phyloP scores from a whole-genome alignment of 108 stramenopile species.

The Mayamaea pseudoterrestris region DNA sequence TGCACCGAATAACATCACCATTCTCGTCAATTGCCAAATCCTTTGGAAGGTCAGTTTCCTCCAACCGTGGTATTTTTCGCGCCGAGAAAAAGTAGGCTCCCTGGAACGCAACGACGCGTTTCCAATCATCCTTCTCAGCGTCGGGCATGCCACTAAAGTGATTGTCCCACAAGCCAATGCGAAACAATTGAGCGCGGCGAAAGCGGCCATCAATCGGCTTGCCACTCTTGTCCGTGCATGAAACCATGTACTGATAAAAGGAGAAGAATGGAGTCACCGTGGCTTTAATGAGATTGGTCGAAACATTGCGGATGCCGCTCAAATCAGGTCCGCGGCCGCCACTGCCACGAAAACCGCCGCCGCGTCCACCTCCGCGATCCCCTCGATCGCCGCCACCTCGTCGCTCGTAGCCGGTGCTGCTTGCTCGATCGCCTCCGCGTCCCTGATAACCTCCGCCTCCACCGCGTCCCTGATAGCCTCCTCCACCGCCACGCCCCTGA shows the following conservation, averaged over 20 bases:
- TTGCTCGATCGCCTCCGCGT: conserved; percentile 5
- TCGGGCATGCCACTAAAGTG: neutral
- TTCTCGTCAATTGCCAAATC: conserved; percentile 20
- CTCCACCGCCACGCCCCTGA: conserved; percentile 9
- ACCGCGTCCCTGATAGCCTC: neutral
- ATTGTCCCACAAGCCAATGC: conserved; percentile 28
- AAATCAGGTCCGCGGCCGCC: conserved; percentile 21
- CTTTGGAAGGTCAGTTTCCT: conserved; percentile 15
- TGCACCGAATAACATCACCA: conserved; percentile 30
- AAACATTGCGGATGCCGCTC: neutral
- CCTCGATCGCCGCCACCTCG: conserved; percentile 11
- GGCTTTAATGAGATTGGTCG: neutral
- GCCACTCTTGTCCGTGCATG: conserved; percentile 13
- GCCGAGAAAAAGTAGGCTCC: conserved; percentile 29
- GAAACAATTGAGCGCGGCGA: conserved; percentile 27
- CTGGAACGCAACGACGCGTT: conserved; percentile 25
- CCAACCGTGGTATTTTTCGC: conserved; percentile 28
- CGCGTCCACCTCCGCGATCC: conserved; percentile 9
- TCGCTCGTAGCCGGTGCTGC: neutral
- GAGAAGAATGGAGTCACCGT: conserved; percentile 19
- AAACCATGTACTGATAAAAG: conserved; percentile 35
- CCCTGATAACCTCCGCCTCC: too few species aligned
- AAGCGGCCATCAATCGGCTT: conserved; percentile 26
- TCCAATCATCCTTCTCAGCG: conserved; percentile 15
- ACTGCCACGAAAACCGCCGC: conserved; percentile 12